These are phyloP conservation scores for Bacterosira constricta DNA, from an alignment of 108 stramenopile genomes.

Conservation along the genomic window DNA sequence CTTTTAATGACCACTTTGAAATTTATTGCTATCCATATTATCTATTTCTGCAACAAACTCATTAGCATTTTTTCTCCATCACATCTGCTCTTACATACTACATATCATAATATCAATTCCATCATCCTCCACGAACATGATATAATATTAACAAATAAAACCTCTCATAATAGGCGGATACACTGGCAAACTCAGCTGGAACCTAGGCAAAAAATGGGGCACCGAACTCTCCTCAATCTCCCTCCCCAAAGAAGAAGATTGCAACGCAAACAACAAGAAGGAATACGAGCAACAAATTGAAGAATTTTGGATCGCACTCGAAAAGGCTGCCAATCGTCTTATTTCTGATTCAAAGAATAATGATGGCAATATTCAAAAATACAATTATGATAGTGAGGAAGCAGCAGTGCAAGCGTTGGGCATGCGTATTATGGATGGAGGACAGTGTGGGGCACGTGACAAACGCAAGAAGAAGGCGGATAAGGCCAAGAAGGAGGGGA, in stretches of 20 bases:
- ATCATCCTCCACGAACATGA: no score
- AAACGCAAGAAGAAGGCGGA: slow-evolving; percentile 34
- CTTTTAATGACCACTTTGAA: no score
- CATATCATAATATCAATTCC: no score
- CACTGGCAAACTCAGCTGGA: slow-evolving; percentile 63
- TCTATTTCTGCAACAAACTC: no score
- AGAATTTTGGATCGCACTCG: slow-evolving; percentile 50
- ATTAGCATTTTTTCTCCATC: no score
- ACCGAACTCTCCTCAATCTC: slow-evolving; percentile 23
- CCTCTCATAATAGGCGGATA: slow-evolving; percentile 40
- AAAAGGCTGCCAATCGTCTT: slow-evolving; percentile 54
- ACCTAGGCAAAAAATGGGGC: slow-evolving; percentile 67
- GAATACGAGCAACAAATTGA: slow-evolving; percentile 14
- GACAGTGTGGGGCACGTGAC: slow-evolving; percentile 24
- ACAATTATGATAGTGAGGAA: not conserved
- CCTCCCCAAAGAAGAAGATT: slow-evolving; percentile 30
- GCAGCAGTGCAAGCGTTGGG: slow-evolving; percentile 24
- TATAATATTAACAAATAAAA: no score
- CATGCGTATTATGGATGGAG: slow-evolving; percentile 56
- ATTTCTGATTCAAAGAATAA: slow-evolving; percentile 28
- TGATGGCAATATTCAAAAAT: not conserved
- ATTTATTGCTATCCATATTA: no score
- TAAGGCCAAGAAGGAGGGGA: slow-evolving; percentile 28
- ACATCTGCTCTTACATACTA: no score
- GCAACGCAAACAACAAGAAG: slow-evolving; percentile 15